A percentile compares a stretch with the other conserved stretches of the same genome.
These are phyloP conservation scores for Pleurotus pulmonarius DNA, from an alignment of 768 basidiomycete genomes.

Conservation along the genomic window DNA sequence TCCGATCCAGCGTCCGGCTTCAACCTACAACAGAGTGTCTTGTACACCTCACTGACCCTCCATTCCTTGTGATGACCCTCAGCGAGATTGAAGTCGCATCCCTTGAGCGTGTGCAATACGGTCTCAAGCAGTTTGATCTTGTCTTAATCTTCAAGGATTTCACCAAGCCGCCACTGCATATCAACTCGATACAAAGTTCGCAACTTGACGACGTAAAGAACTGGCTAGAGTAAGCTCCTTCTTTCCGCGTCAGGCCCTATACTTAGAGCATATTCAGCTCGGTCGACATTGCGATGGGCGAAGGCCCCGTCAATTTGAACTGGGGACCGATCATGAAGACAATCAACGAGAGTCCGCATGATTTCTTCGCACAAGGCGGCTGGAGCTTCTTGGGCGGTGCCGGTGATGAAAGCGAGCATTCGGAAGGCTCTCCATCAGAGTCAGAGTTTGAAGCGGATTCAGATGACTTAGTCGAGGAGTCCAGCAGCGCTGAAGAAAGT, in stretches of 20 bases:
- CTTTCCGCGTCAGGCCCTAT: constrained; percentile 8
- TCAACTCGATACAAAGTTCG: constrained; percentile 90
- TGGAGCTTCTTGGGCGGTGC: constrained; percentile 87
- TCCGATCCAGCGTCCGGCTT: constrained; percentile 89
- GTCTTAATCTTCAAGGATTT: constrained; percentile 98
- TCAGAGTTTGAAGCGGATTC: constrained; percentile 47
- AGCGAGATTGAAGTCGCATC: constrained; percentile 96
- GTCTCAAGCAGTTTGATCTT: constrained; percentile 94
- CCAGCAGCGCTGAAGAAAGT: constrained; percentile 54
- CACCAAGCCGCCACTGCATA: constrained; percentile 85
- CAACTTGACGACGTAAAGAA: constrained; percentile 98
- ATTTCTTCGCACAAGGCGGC: constrained; percentile 95
- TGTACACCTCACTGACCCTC: constrained; percentile 91
- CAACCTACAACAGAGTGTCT: constrained; percentile 97
- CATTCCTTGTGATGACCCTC: constrained; percentile 94
- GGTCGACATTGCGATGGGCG: constrained; percentile 93
- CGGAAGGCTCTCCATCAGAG: constrained; percentile 46
- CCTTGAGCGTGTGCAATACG: constrained; percentile 94
- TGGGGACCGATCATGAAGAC: constrained; percentile 99
- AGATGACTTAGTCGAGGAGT: constrained; percentile 52
- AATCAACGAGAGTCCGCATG: constrained; percentile 91
- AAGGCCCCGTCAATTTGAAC: constrained; percentile 95
- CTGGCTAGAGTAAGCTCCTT: constrained; percentile 85
- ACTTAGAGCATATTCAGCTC: constrained; percentile 51
- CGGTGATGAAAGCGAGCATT: constrained; percentile 47